phyloP scores from a whole-genome alignment of 75 land plant genomes.

The Pseudotsuga menziesii region DNA sequence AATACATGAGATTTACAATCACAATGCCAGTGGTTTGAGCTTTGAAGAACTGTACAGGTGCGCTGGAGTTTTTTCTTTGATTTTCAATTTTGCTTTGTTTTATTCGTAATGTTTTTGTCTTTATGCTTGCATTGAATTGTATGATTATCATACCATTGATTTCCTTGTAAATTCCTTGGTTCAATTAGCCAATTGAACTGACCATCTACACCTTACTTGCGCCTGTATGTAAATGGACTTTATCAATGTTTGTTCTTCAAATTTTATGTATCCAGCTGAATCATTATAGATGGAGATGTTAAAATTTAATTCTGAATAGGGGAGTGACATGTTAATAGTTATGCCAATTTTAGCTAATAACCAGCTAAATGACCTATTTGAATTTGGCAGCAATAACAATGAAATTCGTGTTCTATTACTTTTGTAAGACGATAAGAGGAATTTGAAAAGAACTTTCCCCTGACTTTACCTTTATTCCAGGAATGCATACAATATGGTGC shows the following conservation, averaged over 20 bases:
- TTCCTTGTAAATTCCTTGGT: neutral
- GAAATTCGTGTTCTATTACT: neutral
- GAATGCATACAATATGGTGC: constrained; percentile 99
- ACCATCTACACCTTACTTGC: neutral
- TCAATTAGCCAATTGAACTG: neutral
- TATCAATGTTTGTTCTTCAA: neutral
- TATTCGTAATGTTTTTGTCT: neutral
- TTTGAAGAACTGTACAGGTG: constrained; percentile 99
- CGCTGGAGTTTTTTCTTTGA: neutral
- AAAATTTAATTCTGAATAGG: neutral
- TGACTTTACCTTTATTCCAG: constrained; percentile 26
- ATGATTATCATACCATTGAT: neutral
- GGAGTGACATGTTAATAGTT: too few relatives aligned
- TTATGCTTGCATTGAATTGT: neutral
- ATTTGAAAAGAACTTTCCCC: neutral
- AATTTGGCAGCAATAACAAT: neutral
- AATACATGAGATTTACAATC: constrained; percentile 95
- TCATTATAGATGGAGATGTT: neutral
- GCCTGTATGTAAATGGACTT: neutral
- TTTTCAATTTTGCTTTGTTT: neutral
- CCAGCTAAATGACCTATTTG: too few relatives aligned
- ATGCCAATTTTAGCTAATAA: too few relatives aligned
- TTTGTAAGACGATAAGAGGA: neutral
- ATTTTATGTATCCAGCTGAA: neutral
- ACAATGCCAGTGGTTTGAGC: constrained; percentile 95